Conservation (phyloP, 441 rosid genomes). For the Pelargonium australe region DNA sequence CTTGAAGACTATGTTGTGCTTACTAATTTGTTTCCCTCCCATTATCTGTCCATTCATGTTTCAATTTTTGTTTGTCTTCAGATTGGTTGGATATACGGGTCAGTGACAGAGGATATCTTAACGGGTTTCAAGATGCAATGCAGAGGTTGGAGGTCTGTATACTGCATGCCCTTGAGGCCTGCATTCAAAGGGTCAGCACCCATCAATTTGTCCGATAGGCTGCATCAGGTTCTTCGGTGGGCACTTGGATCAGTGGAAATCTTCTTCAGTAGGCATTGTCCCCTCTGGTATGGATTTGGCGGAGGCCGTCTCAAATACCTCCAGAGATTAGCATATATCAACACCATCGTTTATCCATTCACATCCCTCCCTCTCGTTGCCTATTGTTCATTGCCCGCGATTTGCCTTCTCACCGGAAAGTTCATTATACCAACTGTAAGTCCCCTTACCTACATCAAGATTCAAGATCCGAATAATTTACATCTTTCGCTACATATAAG, state of each 20-base stretch:
- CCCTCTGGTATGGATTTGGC: conserved; percentile 94
- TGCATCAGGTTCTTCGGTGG: conserved; percentile 97
- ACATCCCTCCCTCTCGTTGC: conserved; percentile 81
- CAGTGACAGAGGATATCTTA: conserved; percentile 92
- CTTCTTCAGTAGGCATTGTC: conserved; percentile 90
- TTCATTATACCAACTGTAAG: conserved; percentile 89
- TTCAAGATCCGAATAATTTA: neutral
- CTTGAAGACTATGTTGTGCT: neutral
- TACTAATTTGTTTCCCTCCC: neutral
- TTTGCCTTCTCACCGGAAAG: conserved; percentile 92
- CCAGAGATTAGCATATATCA: conserved; percentile 85
- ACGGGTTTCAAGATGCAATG: conserved; percentile 99
- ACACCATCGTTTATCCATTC: conserved; percentile 82
- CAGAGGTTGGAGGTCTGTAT: conserved; percentile 98
- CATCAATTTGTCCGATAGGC: conserved; percentile 91
- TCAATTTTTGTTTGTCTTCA: conserved; percentile 15
- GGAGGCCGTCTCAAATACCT: conserved; percentile 63
- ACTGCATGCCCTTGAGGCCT: conserved; percentile 70
- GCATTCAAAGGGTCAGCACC: conserved; percentile 99
- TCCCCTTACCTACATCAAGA: neutral
- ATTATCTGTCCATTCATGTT: neutral
- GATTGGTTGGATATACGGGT: conserved; percentile 99
- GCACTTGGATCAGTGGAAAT: conserved; percentile 98
- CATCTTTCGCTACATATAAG: neutral
- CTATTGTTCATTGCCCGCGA: conserved; percentile 83